Base-by-base conservation (phyloP, 345 rosid genomes). In the Pseudoturritis turrita region DNA sequence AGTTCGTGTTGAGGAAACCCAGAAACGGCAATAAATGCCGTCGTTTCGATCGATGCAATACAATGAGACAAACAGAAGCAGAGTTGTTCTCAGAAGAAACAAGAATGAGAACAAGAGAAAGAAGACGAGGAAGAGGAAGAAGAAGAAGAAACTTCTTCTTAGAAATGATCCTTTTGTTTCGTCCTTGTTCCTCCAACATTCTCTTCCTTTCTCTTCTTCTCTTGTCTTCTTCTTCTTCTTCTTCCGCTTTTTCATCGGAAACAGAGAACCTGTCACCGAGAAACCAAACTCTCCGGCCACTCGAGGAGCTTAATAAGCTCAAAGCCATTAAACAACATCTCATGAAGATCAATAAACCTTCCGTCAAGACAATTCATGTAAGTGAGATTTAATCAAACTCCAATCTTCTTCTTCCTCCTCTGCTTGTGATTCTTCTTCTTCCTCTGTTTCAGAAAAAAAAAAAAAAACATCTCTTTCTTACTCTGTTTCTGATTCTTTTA, bases 301-400 rank as follows among this genome's bases (percentile, higher is more conserved):
- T 74, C 23, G 84, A 89, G 25, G 93, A 87, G 83, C 74, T 87
- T 19, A 73, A 71, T 35, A 89, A 82, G 84, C 61, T 92, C 67
- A 84, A 74, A 76, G 61, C 76, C 18, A 80, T 89, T 57, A 78
- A 68, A 65, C 74, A 87, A 21, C 92, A 78, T 76, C 96, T 96
- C 62, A 74, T 77, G 51, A 92, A 82, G 82, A 82, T 96, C 81
- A 96, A 92, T 92, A 96, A 92, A 83, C 89, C 94, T 43, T 69
- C 91, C 15, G 54, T 88, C 63, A 88, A 87, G 85, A 87, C 96
- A 51, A 89, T 93, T 77, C 87, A 87, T 92, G 98, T 81, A 87
- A 78, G 33, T 40, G 4, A 39, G n/a, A 35, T 15, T 7, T 17
- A 2, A 35, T 70, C 14, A 36, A 46, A 41, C n/a, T 2, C 6